A percentile compares a stretch with the other conserved stretches of the same genome.
These are phyloP conservation scores for Hypoxylon trugodes DNA, from an alignment of 495 filamentous ascomycete genomes.

Conservation along the genomic window DNA sequence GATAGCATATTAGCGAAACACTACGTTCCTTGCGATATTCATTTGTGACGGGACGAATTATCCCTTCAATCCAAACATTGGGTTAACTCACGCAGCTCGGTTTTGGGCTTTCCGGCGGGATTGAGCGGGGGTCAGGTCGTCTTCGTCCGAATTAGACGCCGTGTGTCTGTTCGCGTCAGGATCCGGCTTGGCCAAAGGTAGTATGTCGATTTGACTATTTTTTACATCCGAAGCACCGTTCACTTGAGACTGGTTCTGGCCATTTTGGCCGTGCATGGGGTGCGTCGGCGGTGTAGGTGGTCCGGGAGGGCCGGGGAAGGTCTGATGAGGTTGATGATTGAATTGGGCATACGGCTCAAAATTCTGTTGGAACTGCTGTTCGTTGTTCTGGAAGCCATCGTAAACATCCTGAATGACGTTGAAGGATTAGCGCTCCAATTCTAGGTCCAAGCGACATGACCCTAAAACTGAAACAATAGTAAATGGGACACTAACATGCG, in stretches of 20 bases:
- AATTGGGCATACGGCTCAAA: slow-evolving; percentile 56
- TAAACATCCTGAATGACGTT: slow-evolving; percentile 55
- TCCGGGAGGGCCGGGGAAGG: slow-evolving; percentile 54
- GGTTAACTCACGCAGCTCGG: slow-evolving; percentile 82
- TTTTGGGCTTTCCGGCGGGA: slow-evolving; percentile 94
- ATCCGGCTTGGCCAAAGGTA: slow-evolving; percentile 51
- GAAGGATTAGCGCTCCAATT: slow-evolving; percentile 32
- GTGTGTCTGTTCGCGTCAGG: slow-evolving; percentile 46
- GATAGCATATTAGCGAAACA: slow-evolving; percentile 19
- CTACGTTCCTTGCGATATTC: neutral
- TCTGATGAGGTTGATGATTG: slow-evolving; percentile 46
- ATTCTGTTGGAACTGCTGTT: slow-evolving; percentile 53
- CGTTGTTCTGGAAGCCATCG: slow-evolving; percentile 53
- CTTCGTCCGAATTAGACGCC: slow-evolving; percentile 61
- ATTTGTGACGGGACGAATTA: neutral
- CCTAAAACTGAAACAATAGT: slow-evolving; percentile 25
- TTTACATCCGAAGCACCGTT: slow-evolving; percentile 40
- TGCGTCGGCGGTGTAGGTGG: slow-evolving; percentile 55
- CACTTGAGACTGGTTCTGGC: slow-evolving; percentile 38
- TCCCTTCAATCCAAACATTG: neutral
- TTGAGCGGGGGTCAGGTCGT: slow-evolving; percentile 78
- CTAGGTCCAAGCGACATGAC: slow-evolving; percentile 16
- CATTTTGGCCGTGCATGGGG: slow-evolving; percentile 35
- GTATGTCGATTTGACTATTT: slow-evolving; percentile 41
- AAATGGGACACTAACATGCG: slow-evolving; percentile 60